Conservation (phyloP, 2,329 filamentous ascomycete genomes). For the Calonectria pteridis region DNA sequence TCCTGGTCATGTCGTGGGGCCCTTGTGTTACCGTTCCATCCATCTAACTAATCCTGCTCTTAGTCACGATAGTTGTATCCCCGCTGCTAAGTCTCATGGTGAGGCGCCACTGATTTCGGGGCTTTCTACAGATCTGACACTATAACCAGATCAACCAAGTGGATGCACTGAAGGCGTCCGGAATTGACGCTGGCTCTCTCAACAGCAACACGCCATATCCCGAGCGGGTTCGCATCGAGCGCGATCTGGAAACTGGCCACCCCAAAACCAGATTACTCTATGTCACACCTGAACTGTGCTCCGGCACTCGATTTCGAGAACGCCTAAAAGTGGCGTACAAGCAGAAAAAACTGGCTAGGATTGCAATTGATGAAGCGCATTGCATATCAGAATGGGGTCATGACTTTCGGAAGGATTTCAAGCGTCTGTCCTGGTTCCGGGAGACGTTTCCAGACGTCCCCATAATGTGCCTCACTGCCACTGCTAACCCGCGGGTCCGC, state of each 20-base stretch:
- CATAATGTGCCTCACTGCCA: conserved; percentile 93
- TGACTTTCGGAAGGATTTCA: conserved; percentile 95
- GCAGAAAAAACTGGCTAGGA: conserved; percentile 86
- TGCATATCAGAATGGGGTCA: conserved; percentile 99
- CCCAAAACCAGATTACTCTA: conserved; percentile 87
- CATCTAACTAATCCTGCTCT: conserved; percentile 40
- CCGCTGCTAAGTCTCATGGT: conserved; percentile 92
- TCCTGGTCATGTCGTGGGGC: conserved; percentile 24
- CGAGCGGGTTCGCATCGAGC: conserved; percentile 77
- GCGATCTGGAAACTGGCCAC: conserved; percentile 89
- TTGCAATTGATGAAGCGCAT: conserved; percentile 95
- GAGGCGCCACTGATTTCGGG: conserved; percentile 43
- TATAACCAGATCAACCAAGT: conserved; percentile 86
- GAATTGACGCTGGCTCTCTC: conserved; percentile 85
- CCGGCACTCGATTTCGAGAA: conserved; percentile 80
- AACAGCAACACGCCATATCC: conserved; percentile 81
- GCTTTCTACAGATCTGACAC: conserved; percentile 24
- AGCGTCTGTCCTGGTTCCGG: conserved; percentile 87
- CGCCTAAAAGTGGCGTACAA: conserved; percentile 79
- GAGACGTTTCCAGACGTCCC: conserved; percentile 85
- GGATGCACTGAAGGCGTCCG: conserved; percentile 78
- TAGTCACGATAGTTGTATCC: conserved; percentile 91
- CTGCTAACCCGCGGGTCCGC: conserved; percentile 84
- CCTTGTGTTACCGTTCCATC: conserved; percentile 8
- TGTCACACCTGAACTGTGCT: conserved; percentile 92